These are phyloP conservation scores for Corylus avellana DNA, from an alignment of 306 rosid species.

Conservation along the genomic window DNA sequence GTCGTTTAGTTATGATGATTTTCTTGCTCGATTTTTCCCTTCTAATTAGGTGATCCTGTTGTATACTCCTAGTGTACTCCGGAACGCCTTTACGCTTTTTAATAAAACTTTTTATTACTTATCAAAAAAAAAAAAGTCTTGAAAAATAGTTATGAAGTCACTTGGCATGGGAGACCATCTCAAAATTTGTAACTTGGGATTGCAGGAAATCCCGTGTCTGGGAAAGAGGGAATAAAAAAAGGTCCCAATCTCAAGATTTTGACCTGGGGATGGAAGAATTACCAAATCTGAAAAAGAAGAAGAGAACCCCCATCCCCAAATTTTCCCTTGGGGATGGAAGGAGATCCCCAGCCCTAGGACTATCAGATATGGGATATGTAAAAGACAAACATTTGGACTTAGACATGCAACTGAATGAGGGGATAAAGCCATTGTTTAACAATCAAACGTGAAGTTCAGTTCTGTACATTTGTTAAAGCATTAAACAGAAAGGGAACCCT, in stretches of 20 bases:
- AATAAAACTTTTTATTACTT: too few species aligned
- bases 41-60: too few species aligned
- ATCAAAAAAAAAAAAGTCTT: too few species aligned
- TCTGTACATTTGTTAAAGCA: not conserved
- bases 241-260: not conserved
- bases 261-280: not conserved
- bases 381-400: not conserved
- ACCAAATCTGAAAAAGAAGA: not conserved
- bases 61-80: too few species aligned
- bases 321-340: constrained; percentile 10
- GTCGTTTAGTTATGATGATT: too few species aligned
- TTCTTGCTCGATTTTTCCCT: too few species aligned
- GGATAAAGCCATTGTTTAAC: not conserved
- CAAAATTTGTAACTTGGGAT: not conserved
- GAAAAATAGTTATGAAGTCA: not conserved
- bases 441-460: not conserved
- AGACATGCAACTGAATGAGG: not conserved
- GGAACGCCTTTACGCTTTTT: too few species aligned
- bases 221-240: not conserved
- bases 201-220: not conserved
- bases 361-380: not conserved
- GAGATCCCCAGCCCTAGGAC: not conserved
- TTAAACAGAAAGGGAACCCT: not conserved
- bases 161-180: constrained; percentile 11
- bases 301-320: not conserved